These are phyloP conservation scores for Epichloe glyceriae DNA, from an alignment of 2,329 filamentous ascomycete species.

Conservation along the genomic window DNA sequence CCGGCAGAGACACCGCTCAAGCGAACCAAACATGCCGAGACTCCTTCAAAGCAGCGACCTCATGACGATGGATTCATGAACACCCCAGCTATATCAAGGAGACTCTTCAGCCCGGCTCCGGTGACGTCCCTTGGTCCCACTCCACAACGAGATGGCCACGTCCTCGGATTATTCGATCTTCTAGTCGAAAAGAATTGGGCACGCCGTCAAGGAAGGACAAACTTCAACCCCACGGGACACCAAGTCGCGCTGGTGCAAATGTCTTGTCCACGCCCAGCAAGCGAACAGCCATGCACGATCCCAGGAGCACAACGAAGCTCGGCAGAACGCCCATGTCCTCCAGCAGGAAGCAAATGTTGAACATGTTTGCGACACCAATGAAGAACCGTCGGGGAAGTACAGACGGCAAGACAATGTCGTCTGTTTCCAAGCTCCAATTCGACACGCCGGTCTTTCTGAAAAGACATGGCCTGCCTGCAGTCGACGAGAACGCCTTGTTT, in stretches of 20 bases:
- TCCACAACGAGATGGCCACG: constrained; percentile 64
- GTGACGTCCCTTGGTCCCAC: constrained; percentile 61
- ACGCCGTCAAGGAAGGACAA: constrained; percentile 34
- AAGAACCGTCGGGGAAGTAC: constrained; percentile 31
- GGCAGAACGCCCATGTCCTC: constrained; percentile 39
- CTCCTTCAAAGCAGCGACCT: constrained; percentile 29
- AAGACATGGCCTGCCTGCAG: constrained; percentile 30
- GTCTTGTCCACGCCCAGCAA: constrained; percentile 33
- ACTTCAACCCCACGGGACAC: constrained; percentile 10
- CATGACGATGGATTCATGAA: constrained; percentile 32
- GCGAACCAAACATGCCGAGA: constrained; percentile 31
- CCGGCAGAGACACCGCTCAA: constrained; percentile 38
- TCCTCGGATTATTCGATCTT: constrained; percentile 66
- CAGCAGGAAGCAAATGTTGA: constrained; percentile 47
- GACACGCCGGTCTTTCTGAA: constrained; percentile 61
- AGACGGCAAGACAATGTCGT: constrained; percentile 32
- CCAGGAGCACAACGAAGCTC: constrained; percentile 19
- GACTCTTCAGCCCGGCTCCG: constrained; percentile 45
- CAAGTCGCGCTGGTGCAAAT: constrained; percentile 12
- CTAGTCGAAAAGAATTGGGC: constrained; percentile 36
- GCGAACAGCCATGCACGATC: constrained; percentile 19
- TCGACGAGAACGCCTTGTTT: constrained; percentile 43
- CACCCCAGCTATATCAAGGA: constrained; percentile 44
- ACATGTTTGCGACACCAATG: constrained; percentile 53
- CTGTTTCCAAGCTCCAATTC: constrained; percentile 44